Conservation (phyloP, 345 rosid genomes). For the Pugionium dolabratum region DNA sequence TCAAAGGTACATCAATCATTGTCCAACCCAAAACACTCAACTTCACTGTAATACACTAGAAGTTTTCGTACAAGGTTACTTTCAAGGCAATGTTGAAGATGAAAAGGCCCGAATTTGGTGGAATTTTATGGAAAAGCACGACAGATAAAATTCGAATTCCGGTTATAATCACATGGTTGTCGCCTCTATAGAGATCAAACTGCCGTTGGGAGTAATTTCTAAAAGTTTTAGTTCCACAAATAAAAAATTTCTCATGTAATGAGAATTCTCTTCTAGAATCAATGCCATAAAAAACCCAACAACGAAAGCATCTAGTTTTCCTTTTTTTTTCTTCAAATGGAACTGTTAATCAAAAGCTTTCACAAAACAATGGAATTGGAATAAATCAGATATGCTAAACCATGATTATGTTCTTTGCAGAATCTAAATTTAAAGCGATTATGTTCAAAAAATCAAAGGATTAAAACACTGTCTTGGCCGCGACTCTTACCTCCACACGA, state of each 20-base stretch:
- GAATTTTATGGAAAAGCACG: slow-evolving; percentile 74
- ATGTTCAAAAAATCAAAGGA: too few relatives aligned
- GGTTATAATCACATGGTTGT: slow-evolving; percentile 61
- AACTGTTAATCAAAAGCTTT: neutral
- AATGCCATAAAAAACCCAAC: slow-evolving; percentile 12
- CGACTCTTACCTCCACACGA: too few relatives aligned
- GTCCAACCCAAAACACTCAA: slow-evolving; percentile 62
- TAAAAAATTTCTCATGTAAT: slow-evolving; percentile 29
- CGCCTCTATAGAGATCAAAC: slow-evolving; percentile 45
- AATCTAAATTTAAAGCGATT: neutral
- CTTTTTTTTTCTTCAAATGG: neutral
- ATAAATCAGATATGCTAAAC: neutral
- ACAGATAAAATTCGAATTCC: slow-evolving; percentile 87
- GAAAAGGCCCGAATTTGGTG: slow-evolving; percentile 73
- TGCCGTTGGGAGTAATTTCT: slow-evolving; percentile 37
- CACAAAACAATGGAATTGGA: neutral
- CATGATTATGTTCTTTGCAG: slow-evolving; percentile 6
- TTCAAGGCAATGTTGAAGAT: slow-evolving; percentile 52
- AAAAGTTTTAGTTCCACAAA: slow-evolving; percentile 32
- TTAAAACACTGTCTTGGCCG: too few relatives aligned
- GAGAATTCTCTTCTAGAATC: slow-evolving; percentile 39
- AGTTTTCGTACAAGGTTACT: slow-evolving; percentile 65
- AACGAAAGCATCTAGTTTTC: slow-evolving; percentile 6
- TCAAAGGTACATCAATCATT: slow-evolving; percentile 58
- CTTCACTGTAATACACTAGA: slow-evolving; percentile 67